Base-by-base conservation (phyloP, 2,329 filamentous ascomycete species). In the Aspergillus sp. region DNA sequence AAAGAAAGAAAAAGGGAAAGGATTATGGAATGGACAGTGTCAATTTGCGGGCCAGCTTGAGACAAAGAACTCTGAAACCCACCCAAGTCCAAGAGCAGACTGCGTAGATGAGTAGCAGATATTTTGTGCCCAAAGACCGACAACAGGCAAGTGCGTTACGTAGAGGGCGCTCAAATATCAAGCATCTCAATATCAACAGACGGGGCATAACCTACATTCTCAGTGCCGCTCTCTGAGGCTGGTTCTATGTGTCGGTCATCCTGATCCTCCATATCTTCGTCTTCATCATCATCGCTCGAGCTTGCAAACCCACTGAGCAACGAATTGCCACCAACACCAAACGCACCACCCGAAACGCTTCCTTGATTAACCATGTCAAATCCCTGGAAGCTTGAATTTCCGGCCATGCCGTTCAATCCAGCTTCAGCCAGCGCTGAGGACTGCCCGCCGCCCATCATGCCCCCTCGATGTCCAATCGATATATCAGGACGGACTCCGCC, bases 261-360 rank as follows among this genome's bases (percentile, higher is more conserved):
- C 36, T 74, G 71, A 36, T 77, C 75, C 57, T 96, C 91, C 77
- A 91, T 89, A 62, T 97, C 93, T 66, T 97, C 93, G 62, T 98
- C 95, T 64, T 98, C 95, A 74, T 97, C 93, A 66, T 96, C 92
- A 69, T 96, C 92, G 68, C 92, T 96, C 48, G 90, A 95, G 76
- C 92, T 96, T 70, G 91, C 93, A 76, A 98, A 98, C 52, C 93
- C 92, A 70, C 90, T 93, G 26, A 95, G 84, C 59, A 96, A 79
- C 30, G 89, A 89, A 52, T 66, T 68, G 50, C 89, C 89, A 41
- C 85, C 87, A 66, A 90, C 85, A 42, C 87, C 85, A 72, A 93
- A 93, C 13, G 84, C 83, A 2, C 88, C 88, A 52, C 88, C 86
- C 50, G 88, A 88, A 58, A 85, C 86, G 57, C 82, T 83, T 60